These are phyloP conservation scores for Vitellaria paradoxa DNA, from an alignment of 179 eudicot genomes.

Conservation along the genomic window DNA sequence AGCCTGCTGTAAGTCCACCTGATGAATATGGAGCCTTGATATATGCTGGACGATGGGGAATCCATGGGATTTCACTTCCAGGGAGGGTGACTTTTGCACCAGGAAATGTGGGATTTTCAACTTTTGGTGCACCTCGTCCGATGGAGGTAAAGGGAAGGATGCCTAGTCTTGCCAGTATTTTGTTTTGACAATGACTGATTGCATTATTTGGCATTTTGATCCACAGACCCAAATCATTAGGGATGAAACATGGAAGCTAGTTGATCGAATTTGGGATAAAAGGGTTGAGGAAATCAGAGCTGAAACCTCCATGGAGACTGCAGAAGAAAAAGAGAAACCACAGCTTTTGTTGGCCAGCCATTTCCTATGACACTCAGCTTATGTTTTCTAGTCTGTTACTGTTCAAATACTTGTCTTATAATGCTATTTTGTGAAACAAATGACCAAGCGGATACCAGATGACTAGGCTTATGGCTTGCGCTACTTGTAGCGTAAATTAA, in stretches of 20 bases:
- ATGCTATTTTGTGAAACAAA: background rate
- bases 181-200: background rate
- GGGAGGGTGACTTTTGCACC: conserved; percentile 96
- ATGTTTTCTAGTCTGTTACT: background rate
- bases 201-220: background rate
- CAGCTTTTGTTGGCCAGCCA: conserved; percentile 73
- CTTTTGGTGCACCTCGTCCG: conserved; percentile 93
- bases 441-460: background rate
- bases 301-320: conserved; percentile 47
- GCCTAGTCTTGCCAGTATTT: background rate
- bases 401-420: background rate
- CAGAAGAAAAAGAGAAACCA: conserved; percentile 62
- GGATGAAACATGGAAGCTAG: conserved; percentile 80
- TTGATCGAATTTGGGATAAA: conserved; percentile 72
- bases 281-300: conserved; percentile 56
- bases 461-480: background rate
- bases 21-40: conserved; percentile 82
- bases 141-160: conserved; percentile 54
- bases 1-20: conserved; percentile 56
- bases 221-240: conserved; percentile 68
- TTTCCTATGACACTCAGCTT: conserved; percentile 44
- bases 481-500: background rate
- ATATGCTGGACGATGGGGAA: conserved; percentile 89
- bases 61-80: conserved; percentile 76
- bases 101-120: conserved; percentile 78